Evolutionary conservation across 192 early-diverging fungal species (phyloP).

Genomic region (Mortierella hygrophila): DNA sequence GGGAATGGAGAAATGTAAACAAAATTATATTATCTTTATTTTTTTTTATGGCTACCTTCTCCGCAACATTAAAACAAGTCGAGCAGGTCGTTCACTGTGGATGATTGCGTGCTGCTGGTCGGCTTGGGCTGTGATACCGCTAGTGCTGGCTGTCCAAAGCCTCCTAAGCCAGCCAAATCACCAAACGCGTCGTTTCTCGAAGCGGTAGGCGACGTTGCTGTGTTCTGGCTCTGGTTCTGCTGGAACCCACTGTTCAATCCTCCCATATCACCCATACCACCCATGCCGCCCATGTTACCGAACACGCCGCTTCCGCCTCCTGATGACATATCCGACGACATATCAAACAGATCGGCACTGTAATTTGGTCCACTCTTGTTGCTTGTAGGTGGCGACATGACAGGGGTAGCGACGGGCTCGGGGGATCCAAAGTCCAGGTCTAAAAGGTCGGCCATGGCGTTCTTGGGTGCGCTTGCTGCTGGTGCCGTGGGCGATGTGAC

Average conservation of each 20-base stretch:
- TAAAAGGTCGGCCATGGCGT: constrained; percentile 74
- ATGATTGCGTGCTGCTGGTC: constrained; percentile 24
- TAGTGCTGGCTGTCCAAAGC: constrained; percentile 27
- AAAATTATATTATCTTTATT: background rate
- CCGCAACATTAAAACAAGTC: constrained; percentile 30
- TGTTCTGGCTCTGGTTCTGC: constrained; percentile 19
- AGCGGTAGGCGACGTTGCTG: background rate
- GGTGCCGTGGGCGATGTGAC: constrained; percentile 44
- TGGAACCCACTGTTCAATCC: background rate
- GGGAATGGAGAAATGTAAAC: background rate
- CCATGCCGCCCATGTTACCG: constrained; percentile 24
- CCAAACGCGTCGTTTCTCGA: constrained; percentile 33
- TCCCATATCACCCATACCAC: background rate
- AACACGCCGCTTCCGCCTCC: constrained; percentile 26
- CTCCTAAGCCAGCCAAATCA: constrained; percentile 36
- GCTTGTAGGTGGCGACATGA: constrained; percentile 12
- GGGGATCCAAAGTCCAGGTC: constrained; percentile 80
- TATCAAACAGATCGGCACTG: constrained; percentile 53
- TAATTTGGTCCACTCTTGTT: constrained; percentile 37
- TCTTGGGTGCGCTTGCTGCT: constrained; percentile 67
- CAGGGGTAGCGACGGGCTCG: constrained; percentile 31
- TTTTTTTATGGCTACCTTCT: background rate
- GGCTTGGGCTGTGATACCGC: constrained; percentile 27
- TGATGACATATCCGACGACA: constrained; percentile 52
- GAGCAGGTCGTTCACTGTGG: constrained; percentile 38